These are phyloP conservation scores for Pulveroboletus sp. DNA, from an alignment of 768 basidiomycete species.

Conservation along the genomic window DNA sequence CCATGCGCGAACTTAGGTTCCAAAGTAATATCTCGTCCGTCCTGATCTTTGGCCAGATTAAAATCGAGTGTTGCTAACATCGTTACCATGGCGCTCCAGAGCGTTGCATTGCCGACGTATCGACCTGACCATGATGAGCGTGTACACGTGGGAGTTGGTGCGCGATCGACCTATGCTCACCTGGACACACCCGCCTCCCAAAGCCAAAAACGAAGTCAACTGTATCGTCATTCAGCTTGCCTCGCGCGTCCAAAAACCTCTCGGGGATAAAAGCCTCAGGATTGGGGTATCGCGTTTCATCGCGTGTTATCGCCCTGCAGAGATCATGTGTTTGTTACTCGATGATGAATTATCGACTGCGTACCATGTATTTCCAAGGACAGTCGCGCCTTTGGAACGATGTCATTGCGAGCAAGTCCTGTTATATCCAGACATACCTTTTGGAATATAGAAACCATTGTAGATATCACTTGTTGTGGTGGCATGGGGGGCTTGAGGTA, in stretches of 20 bases:
- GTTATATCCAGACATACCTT: conserved; percentile 27
- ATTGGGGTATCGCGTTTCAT: conserved; percentile 18
- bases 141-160: background rate
- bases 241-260: conserved; percentile 9
- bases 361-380: conserved; percentile 17
- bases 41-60: conserved; percentile 7
- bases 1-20: conserved; percentile 1
- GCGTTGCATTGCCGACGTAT: conserved; percentile 1
- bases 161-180: background rate
- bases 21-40: conserved; percentile 3
- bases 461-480: conserved; percentile 38
- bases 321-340: background rate
- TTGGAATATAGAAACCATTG: conserved; percentile 47
- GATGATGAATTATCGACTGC: too few species aligned
- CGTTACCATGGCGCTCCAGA: conserved; percentile 12
- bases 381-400: conserved; percentile 4
- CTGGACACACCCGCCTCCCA: conserved; percentile 15
- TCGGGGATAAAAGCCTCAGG: conserved; percentile 13
- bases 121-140: conserved; percentile 3
- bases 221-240: conserved; percentile 8
- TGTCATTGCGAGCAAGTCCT: background rate
- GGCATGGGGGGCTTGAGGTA: conserved; percentile 19
- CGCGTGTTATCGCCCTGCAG: conserved; percentile 15
- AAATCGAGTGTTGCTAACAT: conserved; percentile 22
- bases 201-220: conserved; percentile 14